These are phyloP conservation scores for Paraphaeosphaeria sporulosa DNA, from an alignment of 2,329 filamentous ascomycete species.

Conservation along the genomic window DNA sequence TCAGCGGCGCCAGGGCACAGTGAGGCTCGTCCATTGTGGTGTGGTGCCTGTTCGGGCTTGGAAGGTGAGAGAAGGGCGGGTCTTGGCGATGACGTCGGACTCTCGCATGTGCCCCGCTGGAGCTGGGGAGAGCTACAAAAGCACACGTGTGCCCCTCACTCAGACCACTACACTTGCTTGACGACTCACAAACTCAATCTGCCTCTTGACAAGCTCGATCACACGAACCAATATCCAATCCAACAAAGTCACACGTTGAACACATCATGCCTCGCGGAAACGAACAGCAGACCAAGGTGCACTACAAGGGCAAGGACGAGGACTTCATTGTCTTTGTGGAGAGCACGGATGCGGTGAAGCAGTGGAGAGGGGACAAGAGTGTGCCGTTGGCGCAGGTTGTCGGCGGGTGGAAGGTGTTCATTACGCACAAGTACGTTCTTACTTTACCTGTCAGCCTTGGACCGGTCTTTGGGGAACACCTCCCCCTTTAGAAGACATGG, in stretches of 20 bases:
- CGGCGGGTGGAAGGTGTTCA: conserved; percentile 86
- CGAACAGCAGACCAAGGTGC: conserved; percentile 74
- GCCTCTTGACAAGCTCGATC: background rate
- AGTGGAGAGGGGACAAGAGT: conserved; percentile 83
- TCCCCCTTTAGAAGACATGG: too few relatives aligned
- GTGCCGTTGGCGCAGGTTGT: conserved; percentile 86
- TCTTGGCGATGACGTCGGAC: conserved; percentile 46
- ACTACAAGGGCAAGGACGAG: conserved; percentile 79
- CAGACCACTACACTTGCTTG: background rate
- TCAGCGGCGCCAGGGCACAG: background rate
- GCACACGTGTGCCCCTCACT: conserved; percentile 19
- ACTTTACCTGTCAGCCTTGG: too few relatives aligned
- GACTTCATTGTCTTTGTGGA: conserved; percentile 75
- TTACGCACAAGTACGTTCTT: conserved; percentile 89
- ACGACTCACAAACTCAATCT: conserved; percentile 20
- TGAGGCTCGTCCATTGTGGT: conserved; percentile 11
- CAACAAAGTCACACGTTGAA: conserved; percentile 12
- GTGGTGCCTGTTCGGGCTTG: background rate
- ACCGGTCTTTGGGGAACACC: too few relatives aligned
- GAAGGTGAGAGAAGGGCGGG: conserved; percentile 20
- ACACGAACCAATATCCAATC: background rate
- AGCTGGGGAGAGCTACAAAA: conserved; percentile 45
- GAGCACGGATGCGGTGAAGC: conserved; percentile 68
- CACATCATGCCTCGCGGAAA: conserved; percentile 54
- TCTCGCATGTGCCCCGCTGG: conserved; percentile 12